These are phyloP conservation scores for Lactarius akahatsu DNA, from an alignment of 768 basidiomycete species.

Conservation along the genomic window DNA sequence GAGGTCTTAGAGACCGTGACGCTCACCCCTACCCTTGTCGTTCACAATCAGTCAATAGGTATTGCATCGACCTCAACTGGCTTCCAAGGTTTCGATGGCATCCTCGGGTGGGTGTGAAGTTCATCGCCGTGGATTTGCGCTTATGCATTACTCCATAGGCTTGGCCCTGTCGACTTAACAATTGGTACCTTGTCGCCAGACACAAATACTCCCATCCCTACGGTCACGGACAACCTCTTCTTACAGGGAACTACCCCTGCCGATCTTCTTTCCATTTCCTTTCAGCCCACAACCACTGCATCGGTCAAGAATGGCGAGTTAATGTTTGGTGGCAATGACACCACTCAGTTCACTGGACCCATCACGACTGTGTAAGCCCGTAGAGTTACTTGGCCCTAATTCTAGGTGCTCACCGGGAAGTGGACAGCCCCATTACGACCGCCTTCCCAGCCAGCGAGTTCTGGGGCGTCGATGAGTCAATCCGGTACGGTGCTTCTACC, in stretches of 20 bases:
- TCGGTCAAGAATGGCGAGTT: slow-evolving; percentile 34
- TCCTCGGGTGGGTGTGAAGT: slow-evolving; percentile 34
- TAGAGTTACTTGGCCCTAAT: neutral
- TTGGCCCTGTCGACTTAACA: slow-evolving; percentile 60
- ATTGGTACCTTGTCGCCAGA: slow-evolving; percentile 38
- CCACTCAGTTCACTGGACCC: slow-evolving; percentile 35
- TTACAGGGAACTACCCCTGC: slow-evolving; percentile 31
- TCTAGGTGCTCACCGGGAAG: neutral
- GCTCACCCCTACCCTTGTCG: slow-evolving; percentile 15
- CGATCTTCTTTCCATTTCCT: slow-evolving; percentile 33
- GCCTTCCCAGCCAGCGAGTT: slow-evolving; percentile 29
- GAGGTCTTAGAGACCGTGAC: slow-evolving; percentile 12
- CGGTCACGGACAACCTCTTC: slow-evolving; percentile 42
- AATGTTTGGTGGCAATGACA: slow-evolving; percentile 39
- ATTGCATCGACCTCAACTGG: slow-evolving; percentile 35
- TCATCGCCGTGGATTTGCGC: neutral
- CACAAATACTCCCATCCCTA: slow-evolving; percentile 41
- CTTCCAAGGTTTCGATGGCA: slow-evolving; percentile 40
- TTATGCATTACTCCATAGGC: slow-evolving; percentile 37
- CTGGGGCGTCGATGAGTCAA: slow-evolving; percentile 36
- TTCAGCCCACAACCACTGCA: slow-evolving; percentile 30
- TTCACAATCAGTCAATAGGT: slow-evolving; percentile 41
- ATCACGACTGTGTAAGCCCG: slow-evolving; percentile 32
- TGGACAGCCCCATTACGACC: slow-evolving; percentile 32
- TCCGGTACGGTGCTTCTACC: slow-evolving; percentile 31